Evolutionary conservation across 2,329 filamentous ascomycete genomes (phyloP), one percentile per base, ranked within the genome.

Genomic region (Calonectria fujianensis): DNA sequence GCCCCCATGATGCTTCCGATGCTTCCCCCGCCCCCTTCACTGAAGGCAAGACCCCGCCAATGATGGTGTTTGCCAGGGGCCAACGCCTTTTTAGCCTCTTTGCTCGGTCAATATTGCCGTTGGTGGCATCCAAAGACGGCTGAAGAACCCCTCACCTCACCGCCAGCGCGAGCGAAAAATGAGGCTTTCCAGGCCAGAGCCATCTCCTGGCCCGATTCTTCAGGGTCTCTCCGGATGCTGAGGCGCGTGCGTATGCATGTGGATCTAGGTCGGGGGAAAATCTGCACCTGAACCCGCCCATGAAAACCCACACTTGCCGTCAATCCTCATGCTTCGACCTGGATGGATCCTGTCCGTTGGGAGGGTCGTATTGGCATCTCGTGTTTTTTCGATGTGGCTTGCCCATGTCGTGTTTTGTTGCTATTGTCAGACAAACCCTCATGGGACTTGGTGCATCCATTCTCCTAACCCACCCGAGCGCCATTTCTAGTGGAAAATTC

Each of bases 331-430:
- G 52, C 27, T 8, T 65, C 24, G 61, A 35, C 31, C 37, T 70
- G 50, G 59, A 37, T 66, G 73, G 52, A 68, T 66, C 52, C 57
- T 69, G 65, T 29, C 35, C n/a, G 24, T 41, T 41, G 57, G 57
- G 51, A 73, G 73, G 59, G 78, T 80, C 79, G 79, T 80, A 80
- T 80, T 76, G 74, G 48, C 57, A 75, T 78, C 79, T 80, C 76
- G 76, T 80, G 79, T 76, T 69, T 48, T 48, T 70, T 75, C n/a
- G 59, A 61, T 29, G 71, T 79, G 70, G 69, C 69, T 78, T 73
- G 68, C 70, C 72, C 71, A 64, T 72, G 74, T 73, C 74, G 54
- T 70, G 48, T 74, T 70, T 69, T 61, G 65, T 39, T 74, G 65
- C 39, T 65, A 51, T 61, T 69, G 69, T 61, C 73, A 73, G 66